Evolutionary conservation across 257 asterid species (phyloP).

Genomic region (Cynanchum wilfordii): DNA sequence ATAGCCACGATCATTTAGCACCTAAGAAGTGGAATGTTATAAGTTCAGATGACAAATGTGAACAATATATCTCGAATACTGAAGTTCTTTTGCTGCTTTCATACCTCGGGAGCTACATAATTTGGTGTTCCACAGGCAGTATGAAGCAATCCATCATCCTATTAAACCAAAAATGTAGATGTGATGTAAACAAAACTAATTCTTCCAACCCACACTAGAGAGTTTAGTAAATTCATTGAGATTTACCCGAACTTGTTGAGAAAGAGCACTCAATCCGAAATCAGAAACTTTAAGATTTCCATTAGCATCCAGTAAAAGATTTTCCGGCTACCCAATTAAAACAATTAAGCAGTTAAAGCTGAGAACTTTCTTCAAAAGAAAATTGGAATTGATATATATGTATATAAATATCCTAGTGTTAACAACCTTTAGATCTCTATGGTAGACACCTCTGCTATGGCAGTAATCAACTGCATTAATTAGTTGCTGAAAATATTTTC

Average conservation of each 20-base stretch:
- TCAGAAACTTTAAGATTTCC: conserved; percentile 94
- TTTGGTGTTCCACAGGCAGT: conserved; percentile 98
- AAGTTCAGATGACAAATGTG: neutral
- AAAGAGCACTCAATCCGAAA: conserved; percentile 92
- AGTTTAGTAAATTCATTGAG: neutral
- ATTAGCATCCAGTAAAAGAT: conserved; percentile 66
- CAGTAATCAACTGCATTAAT: conserved; percentile 89
- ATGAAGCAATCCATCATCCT: conserved; percentile 95
- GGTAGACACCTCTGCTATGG: conserved; percentile 96
- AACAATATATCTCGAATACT: conserved; percentile 1
- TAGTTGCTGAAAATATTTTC: conserved; percentile 90
- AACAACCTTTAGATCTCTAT: conserved; percentile 80
- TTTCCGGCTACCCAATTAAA: conserved; percentile 65
- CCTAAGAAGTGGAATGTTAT: conserved; percentile 32
- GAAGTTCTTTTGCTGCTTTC: conserved; percentile 5
- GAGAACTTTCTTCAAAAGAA: neutral
- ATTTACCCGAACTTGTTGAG: conserved; percentile 92
- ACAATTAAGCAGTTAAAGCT: neutral
- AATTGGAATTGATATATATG: no score
- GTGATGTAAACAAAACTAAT: neutral
- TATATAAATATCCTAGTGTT: neutral
- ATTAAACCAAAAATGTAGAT: conserved; percentile 19
- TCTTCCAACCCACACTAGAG: neutral
- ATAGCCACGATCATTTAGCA: conserved; percentile 77
- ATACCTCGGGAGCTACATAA: conserved; percentile 97